Evolutionary conservation across 305 asterid species (phyloP).

Genomic region (Solanum hybrid): DNA sequence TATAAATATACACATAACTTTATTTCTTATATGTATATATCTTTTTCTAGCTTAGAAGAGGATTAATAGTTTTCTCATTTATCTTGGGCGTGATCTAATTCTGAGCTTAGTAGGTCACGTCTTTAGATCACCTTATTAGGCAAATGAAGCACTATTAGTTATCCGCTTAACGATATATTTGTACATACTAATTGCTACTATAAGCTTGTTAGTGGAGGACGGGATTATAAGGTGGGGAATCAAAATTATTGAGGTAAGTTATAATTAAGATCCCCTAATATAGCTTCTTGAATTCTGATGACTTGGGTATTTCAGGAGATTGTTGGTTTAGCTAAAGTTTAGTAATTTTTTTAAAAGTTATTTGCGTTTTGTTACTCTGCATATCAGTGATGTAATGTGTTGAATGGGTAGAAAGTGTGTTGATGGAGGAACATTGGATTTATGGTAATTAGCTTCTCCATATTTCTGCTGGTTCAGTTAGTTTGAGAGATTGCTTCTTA

Average conservation of each 20-base stretch:
- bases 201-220: background rate
- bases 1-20: background rate
- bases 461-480: background rate
- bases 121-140: background rate
- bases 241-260: background rate
- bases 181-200: background rate
- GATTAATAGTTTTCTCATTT: background rate
- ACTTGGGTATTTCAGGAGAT: background rate
- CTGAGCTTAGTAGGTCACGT: background rate
- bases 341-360: too few species aligned
- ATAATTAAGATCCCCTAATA: background rate
- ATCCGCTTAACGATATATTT: background rate
- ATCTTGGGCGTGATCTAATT: background rate
- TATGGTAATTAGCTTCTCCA: background rate
- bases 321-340: background rate
- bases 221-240: background rate
- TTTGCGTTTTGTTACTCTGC: background rate
- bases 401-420: background rate
- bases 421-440: background rate
- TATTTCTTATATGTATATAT: background rate
- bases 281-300: background rate
- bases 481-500: background rate
- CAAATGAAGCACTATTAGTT: background rate
- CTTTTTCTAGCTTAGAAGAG: background rate
- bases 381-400: background rate